These are phyloP conservation scores for Sutorius eximius DNA, from an alignment of 1,284 basidiomycete species.

Conservation along the genomic window DNA sequence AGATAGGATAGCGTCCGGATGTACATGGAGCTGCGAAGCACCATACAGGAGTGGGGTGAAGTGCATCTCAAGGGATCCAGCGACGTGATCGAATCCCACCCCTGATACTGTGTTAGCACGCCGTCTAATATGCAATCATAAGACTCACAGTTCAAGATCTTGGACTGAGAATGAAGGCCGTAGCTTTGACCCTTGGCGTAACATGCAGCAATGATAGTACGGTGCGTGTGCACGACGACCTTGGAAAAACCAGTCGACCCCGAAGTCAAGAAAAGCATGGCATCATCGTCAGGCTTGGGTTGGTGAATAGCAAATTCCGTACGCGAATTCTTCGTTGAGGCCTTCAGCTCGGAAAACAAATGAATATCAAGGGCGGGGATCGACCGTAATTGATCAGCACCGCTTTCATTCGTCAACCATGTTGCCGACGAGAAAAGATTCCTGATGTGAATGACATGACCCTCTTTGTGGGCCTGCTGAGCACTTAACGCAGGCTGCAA, in stretches of 20 bases:
- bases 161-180: slow-evolving; percentile 27
- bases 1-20: slow-evolving; percentile 12
- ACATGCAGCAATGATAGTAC: slow-evolving; percentile 28
- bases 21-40: slow-evolving; percentile 31
- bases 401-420: too few relatives aligned
- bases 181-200: slow-evolving; percentile 27
- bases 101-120: slow-evolving; percentile 6
- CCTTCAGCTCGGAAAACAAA: too few relatives aligned
- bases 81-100: slow-evolving; percentile 32
- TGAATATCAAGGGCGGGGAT: too few relatives aligned
- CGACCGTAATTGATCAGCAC: too few relatives aligned
- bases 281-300: slow-evolving; percentile 27
- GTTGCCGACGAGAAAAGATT: too few relatives aligned
- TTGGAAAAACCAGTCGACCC: slow-evolving; percentile 33
- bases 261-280: slow-evolving; percentile 30
- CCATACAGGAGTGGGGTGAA: slow-evolving; percentile 30
- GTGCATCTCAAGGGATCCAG: slow-evolving; percentile 36
- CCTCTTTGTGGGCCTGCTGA: too few relatives aligned
- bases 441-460: too few relatives aligned
- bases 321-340: not conserved
- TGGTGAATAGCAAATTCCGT: slow-evolving; percentile 16
- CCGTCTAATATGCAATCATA: not conserved
- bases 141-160: slow-evolving; percentile 32
- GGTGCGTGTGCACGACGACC: slow-evolving; percentile 28
- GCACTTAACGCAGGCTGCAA: too few relatives aligned